A percentile compares a stretch with the other conserved stretches of the same genome.
Conservation (phyloP, 352 stramenopile genomes). For the Nothophytophthora sp. region DNA sequence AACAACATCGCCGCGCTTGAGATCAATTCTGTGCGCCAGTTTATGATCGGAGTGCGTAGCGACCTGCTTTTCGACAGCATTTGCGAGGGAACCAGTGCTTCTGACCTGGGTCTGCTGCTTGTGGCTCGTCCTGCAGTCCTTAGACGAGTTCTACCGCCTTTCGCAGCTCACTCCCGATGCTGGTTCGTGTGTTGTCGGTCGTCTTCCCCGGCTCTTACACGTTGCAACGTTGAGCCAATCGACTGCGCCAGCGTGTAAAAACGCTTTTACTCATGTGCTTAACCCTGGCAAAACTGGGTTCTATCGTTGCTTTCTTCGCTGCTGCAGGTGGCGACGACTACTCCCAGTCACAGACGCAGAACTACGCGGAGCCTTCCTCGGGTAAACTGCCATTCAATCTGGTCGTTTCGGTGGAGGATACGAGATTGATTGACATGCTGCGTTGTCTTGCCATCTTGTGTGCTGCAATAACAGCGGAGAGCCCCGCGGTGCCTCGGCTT, state of each 20-base stretch:
- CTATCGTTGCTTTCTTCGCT: conserved; percentile 1
- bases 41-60: conserved; percentile 76
- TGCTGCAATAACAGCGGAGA: conserved; percentile 18
- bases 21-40: conserved; percentile 87
- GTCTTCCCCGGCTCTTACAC: neutral
- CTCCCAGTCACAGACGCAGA: conserved; percentile 40
- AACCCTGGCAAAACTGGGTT: neutral
- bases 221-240: neutral
- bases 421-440: too few relatives aligned
- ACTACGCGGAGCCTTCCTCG: conserved; percentile 36
- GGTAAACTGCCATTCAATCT: conserved; percentile 14
- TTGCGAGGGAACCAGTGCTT: too few relatives aligned
- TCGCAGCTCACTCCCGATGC: conserved; percentile 52
- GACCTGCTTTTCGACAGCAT: neutral
- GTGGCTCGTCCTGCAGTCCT: conserved; percentile 59
- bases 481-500: conserved; percentile 41
- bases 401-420: neutral
- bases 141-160: conserved; percentile 80
- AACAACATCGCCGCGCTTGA: conserved; percentile 88
- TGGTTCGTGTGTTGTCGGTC: conserved; percentile 18
- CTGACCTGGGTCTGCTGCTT: too few relatives aligned
- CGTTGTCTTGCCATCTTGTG: neutral
- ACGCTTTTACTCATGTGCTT: neutral
- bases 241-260: too few relatives aligned
- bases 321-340: conserved; percentile 15